A percentile compares a stretch with the other conserved stretches of the same genome.
Conservation (phyloP, 2,329 filamentous ascomycete genomes). For the Talaromyces amestolkiae region DNA sequence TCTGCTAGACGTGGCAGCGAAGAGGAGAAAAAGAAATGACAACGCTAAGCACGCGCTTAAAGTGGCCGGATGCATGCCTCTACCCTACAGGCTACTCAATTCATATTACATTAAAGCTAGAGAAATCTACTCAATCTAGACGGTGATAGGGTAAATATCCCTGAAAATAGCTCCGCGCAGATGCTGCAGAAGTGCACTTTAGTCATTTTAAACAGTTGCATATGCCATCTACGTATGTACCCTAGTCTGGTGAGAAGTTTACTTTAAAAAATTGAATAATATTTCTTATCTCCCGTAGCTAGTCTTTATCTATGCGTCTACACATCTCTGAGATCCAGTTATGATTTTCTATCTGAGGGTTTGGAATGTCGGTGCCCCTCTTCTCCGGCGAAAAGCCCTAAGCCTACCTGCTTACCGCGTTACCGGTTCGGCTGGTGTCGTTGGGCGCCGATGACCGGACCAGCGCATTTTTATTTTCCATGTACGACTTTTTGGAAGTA, state of each 20-base stretch:
- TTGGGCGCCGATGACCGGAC: neutral
- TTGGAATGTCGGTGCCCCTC: neutral
- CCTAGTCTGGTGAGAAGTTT: neutral
- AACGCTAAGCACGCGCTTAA: slow-evolving; percentile 4
- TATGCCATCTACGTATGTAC: neutral
- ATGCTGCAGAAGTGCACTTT: neutral
- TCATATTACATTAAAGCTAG: neutral
- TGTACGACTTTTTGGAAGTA: neutral
- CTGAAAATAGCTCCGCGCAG: slow-evolving; percentile 5
- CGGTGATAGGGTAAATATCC: neutral
- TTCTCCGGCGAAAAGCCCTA: neutral
- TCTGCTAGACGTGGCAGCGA: too few species aligned
- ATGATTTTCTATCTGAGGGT: neutral
- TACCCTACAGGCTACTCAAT: neutral
- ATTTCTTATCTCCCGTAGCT: neutral
- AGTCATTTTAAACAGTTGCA: neutral
- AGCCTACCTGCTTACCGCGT: neutral
- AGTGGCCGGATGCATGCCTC: neutral
- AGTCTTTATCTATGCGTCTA: neutral
- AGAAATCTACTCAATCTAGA: neutral
- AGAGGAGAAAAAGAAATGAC: neutral
- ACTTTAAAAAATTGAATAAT: neutral
- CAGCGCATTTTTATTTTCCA: neutral
- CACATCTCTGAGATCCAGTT: neutral
- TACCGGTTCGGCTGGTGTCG: neutral